A percentile compares a stretch with the other conserved stretches of the same genome.
Conservation (phyloP, 805 yeast genomes). For the Yamadazyma ubonensis region DNA sequence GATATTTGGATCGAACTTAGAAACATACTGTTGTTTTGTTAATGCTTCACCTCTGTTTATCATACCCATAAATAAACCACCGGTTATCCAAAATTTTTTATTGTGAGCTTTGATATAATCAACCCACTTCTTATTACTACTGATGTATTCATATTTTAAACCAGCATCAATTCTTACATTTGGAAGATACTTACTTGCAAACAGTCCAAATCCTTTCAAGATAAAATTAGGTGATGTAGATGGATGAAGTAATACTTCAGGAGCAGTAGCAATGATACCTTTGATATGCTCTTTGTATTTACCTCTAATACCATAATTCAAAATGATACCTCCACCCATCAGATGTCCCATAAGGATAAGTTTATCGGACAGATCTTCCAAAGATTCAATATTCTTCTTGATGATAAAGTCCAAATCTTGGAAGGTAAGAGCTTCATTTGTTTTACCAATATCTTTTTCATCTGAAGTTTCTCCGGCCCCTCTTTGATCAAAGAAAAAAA, state of each 20-base stretch:
- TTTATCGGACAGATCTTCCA: conserved; percentile 34
- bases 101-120: conserved; percentile 43
- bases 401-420: conserved; percentile 61
- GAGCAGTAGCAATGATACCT: conserved; percentile 55
- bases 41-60: conserved; percentile 59
- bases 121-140: conserved; percentile 48
- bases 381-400: conserved; percentile 35
- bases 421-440: conserved; percentile 56
- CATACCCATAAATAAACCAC: conserved; percentile 63
- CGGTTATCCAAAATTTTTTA: conserved; percentile 45
- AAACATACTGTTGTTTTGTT: conserved; percentile 33
- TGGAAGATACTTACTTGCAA: conserved; percentile 42
- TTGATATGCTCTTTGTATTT: conserved; percentile 44
- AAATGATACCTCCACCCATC: conserved; percentile 76
- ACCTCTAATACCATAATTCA: conserved; percentile 63
- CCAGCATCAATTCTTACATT: conserved; percentile 54
- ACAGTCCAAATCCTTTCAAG: conserved; percentile 41
- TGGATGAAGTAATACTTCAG: conserved; percentile 59
- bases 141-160: conserved; percentile 52
- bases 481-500: conserved; percentile 69
- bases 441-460: conserved; percentile 51
- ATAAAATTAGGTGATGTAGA: conserved; percentile 53
- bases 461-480: conserved; percentile 70
- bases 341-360: conserved; percentile 66
- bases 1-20: conserved; percentile 35